Evolutionary conservation across 768 basidiomycete genomes (phyloP).

Genomic region (Russula earlei): DNA sequence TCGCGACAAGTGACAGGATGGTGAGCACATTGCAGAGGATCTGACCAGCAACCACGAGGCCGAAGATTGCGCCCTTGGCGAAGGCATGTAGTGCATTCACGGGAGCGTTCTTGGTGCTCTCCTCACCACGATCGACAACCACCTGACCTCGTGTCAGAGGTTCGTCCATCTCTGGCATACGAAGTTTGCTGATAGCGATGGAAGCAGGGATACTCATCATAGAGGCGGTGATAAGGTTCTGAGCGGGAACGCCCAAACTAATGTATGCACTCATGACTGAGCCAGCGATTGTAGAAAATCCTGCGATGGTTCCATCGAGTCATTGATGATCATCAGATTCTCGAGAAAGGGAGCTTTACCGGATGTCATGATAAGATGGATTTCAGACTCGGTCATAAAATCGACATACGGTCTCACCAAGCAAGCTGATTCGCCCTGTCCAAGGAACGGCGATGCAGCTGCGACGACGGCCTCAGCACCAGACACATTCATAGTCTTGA

Average conservation of each 20-base stretch:
- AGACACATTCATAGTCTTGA: slow-evolving; percentile 85
- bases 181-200: slow-evolving; percentile 85
- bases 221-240: slow-evolving; percentile 78
- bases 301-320: slow-evolving; percentile 21
- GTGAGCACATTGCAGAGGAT: slow-evolving; percentile 85
- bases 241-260: slow-evolving; percentile 61
- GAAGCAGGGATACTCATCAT: slow-evolving; percentile 96
- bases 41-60: slow-evolving; percentile 78
- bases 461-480: slow-evolving; percentile 93
- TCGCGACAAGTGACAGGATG: slow-evolving; percentile 71
- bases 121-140: slow-evolving; percentile 69
- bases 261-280: slow-evolving; percentile 85
- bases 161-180: slow-evolving; percentile 74
- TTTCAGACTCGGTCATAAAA: slow-evolving; percentile 74
- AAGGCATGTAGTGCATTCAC: slow-evolving; percentile 86
- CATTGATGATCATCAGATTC: neutral
- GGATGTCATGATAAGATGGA: slow-evolving; percentile 85
- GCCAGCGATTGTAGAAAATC: slow-evolving; percentile 88
- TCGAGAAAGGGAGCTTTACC: slow-evolving; percentile 30
- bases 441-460: slow-evolving; percentile 88
- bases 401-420: slow-evolving; percentile 79
- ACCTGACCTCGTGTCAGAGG: slow-evolving; percentile 79
- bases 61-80: slow-evolving; percentile 75
- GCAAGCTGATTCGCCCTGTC: slow-evolving; percentile 84
- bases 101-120: slow-evolving; percentile 40